Evolutionary conservation across 164 flowering plant species (phyloP).

Genomic region (Taxillus chinensis): DNA sequence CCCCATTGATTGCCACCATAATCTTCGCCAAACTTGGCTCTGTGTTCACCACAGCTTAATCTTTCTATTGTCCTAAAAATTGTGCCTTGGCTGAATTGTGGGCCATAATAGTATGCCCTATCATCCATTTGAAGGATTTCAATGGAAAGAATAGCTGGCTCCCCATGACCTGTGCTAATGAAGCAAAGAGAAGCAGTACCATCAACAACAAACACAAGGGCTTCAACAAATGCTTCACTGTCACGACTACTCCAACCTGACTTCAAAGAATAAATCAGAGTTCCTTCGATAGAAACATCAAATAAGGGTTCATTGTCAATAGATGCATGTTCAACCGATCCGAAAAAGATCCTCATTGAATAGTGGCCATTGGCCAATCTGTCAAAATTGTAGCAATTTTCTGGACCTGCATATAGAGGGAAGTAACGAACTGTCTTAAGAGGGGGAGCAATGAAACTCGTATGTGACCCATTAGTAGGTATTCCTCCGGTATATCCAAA

Average conservation of each 20-base stretch:
- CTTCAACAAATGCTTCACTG: constrained; percentile 71
- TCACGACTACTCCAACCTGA: constrained; percentile 71
- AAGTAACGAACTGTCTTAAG: constrained; percentile 85
- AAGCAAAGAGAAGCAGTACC: constrained; percentile 73
- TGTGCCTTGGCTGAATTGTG: constrained; percentile 45
- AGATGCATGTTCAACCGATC: constrained; percentile 37
- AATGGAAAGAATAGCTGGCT: constrained; percentile 80
- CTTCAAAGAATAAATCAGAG: constrained; percentile 53
- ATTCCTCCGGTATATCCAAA: constrained; percentile 84
- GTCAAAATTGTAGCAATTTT: constrained; percentile 74
- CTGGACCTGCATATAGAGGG: constrained; percentile 78
- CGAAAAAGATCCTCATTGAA: constrained; percentile 72
- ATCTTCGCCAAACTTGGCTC: constrained; percentile 66
- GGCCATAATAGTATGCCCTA: constrained; percentile 58
- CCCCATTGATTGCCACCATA: constrained; percentile 73
- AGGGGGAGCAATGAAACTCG: constrained; percentile 64
- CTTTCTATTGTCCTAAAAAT: constrained; percentile 66
- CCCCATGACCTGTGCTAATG: constrained; percentile 97
- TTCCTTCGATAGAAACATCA: constrained; percentile 88
- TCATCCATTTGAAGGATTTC: constrained; percentile 87
- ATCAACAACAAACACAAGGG: constrained; percentile 55
- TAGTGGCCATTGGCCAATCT: constrained; percentile 74
- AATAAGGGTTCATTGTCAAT: constrained; percentile 72
- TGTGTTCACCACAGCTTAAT: constrained; percentile 49
- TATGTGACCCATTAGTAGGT: constrained; percentile 50